Evolutionary conservation across 495 filamentous ascomycete species (phyloP).

Genomic region (Mycothermus thermophilus): DNA sequence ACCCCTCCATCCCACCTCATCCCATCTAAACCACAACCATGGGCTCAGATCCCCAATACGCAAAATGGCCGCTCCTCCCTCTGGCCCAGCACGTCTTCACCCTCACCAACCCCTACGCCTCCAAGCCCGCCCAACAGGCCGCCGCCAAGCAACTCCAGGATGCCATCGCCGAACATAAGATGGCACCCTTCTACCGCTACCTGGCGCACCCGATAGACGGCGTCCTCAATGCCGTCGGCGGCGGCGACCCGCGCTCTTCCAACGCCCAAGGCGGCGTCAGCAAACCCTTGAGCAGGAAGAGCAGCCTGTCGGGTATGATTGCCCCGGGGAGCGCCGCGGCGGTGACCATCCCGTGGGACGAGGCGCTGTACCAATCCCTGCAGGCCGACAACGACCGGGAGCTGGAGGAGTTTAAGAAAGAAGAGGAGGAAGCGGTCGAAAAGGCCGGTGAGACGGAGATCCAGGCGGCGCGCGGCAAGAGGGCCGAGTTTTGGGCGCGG

Average conservation of each 20-base stretch:
- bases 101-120: conserved; percentile 75
- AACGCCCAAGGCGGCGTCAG: conserved; percentile 39
- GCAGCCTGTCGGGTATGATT: conserved; percentile 54
- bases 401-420: conserved; percentile 82
- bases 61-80: conserved; percentile 81
- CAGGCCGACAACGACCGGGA: conserved; percentile 82
- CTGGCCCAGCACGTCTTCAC: conserved; percentile 96
- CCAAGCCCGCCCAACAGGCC: conserved; percentile 49
- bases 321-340: conserved; percentile 50
- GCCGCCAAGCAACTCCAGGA: conserved; percentile 78
- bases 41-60: conserved; percentile 95
- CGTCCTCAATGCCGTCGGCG: conserved; percentile 65
- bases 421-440: conserved; percentile 87
- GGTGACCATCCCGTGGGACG: conserved; percentile 76
- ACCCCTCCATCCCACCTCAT: background rate
- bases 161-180: conserved; percentile 84
- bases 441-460: conserved; percentile 94
- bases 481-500: conserved; percentile 87
- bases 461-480: conserved; percentile 79
- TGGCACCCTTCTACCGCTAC: conserved; percentile 92
- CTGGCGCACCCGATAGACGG: conserved; percentile 90
- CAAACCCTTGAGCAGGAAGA: conserved; percentile 39
- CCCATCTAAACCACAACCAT: conserved; percentile 46
- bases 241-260: too few relatives aligned
- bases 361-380: conserved; percentile 70